Evolutionary conservation across 1,284 basidiomycete genomes (phyloP).

Genomic region (Phellinidium pouzarii): DNA sequence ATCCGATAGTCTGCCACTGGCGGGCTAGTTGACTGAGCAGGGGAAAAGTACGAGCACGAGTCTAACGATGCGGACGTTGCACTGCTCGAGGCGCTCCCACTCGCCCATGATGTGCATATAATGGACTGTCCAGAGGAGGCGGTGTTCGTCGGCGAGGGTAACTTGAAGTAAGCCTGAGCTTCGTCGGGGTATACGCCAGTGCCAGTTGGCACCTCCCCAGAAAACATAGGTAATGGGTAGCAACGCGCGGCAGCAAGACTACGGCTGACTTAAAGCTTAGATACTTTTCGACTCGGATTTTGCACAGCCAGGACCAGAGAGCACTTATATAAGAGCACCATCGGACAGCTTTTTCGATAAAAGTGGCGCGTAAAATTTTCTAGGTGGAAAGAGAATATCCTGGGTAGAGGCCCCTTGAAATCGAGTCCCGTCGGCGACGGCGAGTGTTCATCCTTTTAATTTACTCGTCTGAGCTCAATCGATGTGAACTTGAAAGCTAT

Average conservation of each 20-base stretch:
- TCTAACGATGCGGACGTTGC: not conserved
- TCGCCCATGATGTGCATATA: not conserved
- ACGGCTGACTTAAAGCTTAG: no score
- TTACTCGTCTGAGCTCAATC: no score
- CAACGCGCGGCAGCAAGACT: no score
- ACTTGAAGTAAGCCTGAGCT: not conserved
- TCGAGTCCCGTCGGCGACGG: no score
- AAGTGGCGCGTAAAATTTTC: not conserved
- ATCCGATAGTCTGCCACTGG: not conserved
- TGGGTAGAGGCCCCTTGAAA: no score
- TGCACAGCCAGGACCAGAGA: no score
- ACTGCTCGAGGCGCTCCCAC: not conserved
- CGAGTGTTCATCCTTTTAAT: no score
- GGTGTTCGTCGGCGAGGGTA: conserved; percentile 9
- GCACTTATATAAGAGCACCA: not conserved
- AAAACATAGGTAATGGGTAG: no score
- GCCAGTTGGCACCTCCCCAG: not conserved
- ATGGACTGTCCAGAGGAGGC: conserved; percentile 6
- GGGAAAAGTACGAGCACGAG: not conserved
- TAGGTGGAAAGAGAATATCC: no score
- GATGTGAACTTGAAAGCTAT: not conserved
- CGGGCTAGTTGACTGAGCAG: not conserved
- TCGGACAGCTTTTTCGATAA: not conserved
- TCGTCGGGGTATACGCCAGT: not conserved
- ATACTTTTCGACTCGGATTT: no score